Percentiles rank a stretch among this genome's conserved stretches.
These are phyloP conservation scores for Lanmaoa pseudosensibilis DNA, from an alignment of 768 basidiomycete species.

Conservation along the genomic window DNA sequence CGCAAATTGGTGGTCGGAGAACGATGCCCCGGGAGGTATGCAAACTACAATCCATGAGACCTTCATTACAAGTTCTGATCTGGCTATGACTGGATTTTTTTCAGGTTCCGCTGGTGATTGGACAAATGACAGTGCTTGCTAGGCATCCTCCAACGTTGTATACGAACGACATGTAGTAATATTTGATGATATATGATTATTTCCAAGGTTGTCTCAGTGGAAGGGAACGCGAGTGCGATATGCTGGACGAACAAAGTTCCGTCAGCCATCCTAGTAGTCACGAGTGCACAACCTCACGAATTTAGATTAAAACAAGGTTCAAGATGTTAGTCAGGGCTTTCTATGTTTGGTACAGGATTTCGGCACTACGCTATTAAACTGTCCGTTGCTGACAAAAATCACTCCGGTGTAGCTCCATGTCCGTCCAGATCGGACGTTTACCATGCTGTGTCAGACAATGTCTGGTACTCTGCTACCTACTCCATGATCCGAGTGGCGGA, in stretches of 20 bases:
- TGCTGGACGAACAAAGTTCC: neutral
- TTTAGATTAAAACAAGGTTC: neutral
- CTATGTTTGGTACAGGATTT: neutral
- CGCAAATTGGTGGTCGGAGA: constrained; percentile 65
- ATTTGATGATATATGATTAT: neutral
- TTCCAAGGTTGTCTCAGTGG: neutral
- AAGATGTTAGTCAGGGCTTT: neutral
- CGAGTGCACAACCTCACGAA: no score
- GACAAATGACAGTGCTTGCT: constrained; percentile 58
- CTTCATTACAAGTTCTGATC: neutral
- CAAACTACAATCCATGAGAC: neutral
- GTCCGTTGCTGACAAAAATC: neutral
- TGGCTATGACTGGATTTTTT: neutral
- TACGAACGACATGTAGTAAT: neutral
- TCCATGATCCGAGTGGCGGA: neutral
- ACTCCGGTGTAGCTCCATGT: no score
- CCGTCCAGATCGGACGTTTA: constrained; percentile 1
- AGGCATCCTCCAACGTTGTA: neutral
- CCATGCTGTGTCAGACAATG: neutral
- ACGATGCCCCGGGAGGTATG: constrained; percentile 47
- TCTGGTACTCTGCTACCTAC: neutral
- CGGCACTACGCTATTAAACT: neutral
- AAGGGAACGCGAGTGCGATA: neutral
- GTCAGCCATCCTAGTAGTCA: neutral
- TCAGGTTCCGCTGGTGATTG: constrained; percentile 54